These are phyloP conservation scores for Lithohypha guttulata DNA, from an alignment of 2,329 filamentous ascomycete genomes.

Conservation along the genomic window DNA sequence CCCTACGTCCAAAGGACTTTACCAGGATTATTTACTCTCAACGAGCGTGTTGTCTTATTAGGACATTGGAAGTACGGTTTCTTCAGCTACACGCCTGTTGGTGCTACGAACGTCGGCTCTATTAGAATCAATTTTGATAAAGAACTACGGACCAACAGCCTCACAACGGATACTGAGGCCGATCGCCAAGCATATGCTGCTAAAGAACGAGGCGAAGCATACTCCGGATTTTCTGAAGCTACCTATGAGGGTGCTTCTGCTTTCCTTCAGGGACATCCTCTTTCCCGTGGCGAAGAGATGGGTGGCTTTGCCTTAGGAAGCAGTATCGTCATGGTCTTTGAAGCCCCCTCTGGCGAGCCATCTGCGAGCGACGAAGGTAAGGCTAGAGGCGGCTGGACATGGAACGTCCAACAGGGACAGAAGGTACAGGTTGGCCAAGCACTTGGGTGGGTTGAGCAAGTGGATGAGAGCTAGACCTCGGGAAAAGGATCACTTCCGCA, in stretches of 20 bases:
- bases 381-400: conserved; percentile 61
- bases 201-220: conserved; percentile 62
- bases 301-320: conserved; percentile 93
- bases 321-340: conserved; percentile 91
- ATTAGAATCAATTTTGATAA: conserved; percentile 96
- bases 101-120: conserved; percentile 92
- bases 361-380: conserved; percentile 44
- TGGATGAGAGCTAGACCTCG: too few relatives aligned
- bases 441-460: conserved; percentile 60
- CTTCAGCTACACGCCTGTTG: conserved; percentile 91
- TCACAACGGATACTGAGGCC: conserved; percentile 85
- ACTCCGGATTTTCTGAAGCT: conserved; percentile 86
- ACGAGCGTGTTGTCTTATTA: conserved; percentile 87
- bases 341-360: conserved; percentile 61
- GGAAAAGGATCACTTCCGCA: too few relatives aligned
- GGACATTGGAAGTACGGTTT: conserved; percentile 96
- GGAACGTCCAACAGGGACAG: conserved; percentile 79
- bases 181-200: conserved; percentile 78
- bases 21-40: conserved; percentile 88
- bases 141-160: conserved; percentile 82
- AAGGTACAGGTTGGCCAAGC: conserved; percentile 81
- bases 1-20: conserved; percentile 89
- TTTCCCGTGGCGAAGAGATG: conserved; percentile 90
- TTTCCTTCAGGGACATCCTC: conserved; percentile 69
- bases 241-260: conserved; percentile 69